Base-by-base conservation (phyloP, 345 rosid species). In the Eucalyptus cloeziana region DNA sequence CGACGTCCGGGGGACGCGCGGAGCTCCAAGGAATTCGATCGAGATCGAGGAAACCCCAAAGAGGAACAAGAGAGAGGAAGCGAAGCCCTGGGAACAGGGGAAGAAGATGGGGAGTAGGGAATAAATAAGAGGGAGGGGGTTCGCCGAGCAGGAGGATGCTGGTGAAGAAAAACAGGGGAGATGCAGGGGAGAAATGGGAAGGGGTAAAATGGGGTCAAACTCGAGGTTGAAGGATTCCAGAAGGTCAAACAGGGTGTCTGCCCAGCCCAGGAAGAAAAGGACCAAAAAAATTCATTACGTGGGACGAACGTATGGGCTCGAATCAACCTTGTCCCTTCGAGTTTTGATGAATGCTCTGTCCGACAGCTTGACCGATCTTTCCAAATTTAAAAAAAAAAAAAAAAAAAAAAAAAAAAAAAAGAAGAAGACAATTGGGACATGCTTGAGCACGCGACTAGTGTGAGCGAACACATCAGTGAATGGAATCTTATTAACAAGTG, bases 331-430 rank as follows among this genome's bases (percentile, higher is more conserved):
- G 47, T 10, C 47, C 30, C 43, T 30, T 12, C 13, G 13, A 25
- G 24, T 24, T 40, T 76, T 24, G 47, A 76, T 21, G 83, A 9
- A 33, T 71, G 22, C 44, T 10, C 30, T 10, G 83, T 76, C 83
- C 83, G 14, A 76, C 40, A 21, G 83, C 30, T 69, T 17, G 81
- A 71, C 44, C 81, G 11, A 12, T 71, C 44, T 71, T 37, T 33
- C 81, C 24, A 71, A 69, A 52, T 17, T 40, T 4, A 4, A 3
- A 17, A 52, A 7, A 17, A 1, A 5, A 17, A 7, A 16, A 69
- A 33, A 33, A 1, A n/a, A n/a, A 4, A 3, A 17, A 52, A 7
- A 17, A 1, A 5, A 17, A 7, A 16, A 69, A 33, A 33, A 1
- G n/a, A n/a, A n/a, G n/a, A n/a, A n/a, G n/a, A 24, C 80, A 9